Evolutionary conservation across 352 stramenopile species (phyloP).

Genomic region (Phytophthora constricta): DNA sequence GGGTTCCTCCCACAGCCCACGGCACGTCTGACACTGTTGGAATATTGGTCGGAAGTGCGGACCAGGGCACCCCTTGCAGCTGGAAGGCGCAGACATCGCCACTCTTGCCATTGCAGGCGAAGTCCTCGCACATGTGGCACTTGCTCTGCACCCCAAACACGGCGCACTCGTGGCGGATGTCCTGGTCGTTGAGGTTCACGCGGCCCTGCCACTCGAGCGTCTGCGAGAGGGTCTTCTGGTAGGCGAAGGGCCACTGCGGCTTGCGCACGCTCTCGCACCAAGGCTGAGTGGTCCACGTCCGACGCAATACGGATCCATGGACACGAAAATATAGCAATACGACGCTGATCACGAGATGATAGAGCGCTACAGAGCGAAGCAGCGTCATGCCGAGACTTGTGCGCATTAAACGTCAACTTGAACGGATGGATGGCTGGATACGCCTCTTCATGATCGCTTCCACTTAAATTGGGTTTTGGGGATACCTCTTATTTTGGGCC

Average conservation of each 20-base stretch:
- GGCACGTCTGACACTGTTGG: constrained; percentile 93
- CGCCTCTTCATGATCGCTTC: constrained; percentile 27
- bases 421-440: no score
- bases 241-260: constrained; percentile 94
- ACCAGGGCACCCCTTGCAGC: constrained; percentile 91
- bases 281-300: constrained; percentile 83
- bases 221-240: constrained; percentile 84
- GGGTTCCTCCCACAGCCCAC: constrained; percentile 89
- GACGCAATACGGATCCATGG: constrained; percentile 74
- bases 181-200: constrained; percentile 89
- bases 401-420: no score
- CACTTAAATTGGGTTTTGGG: not conserved
- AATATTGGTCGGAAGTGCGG: constrained; percentile 85
- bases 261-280: constrained; percentile 88
- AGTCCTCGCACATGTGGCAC: constrained; percentile 93
- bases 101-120: constrained; percentile 67
- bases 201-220: constrained; percentile 89
- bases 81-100: constrained; percentile 86
- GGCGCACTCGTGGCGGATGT: constrained; percentile 92
- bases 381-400: no score
- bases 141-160: constrained; percentile 92
- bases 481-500: no score
- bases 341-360: constrained; percentile 9
- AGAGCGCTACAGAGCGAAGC: no score
- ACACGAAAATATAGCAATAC: not conserved